phyloP scores from a whole-genome alignment of 768 basidiomycete genomes.

The Saitozyma sp. region DNA sequence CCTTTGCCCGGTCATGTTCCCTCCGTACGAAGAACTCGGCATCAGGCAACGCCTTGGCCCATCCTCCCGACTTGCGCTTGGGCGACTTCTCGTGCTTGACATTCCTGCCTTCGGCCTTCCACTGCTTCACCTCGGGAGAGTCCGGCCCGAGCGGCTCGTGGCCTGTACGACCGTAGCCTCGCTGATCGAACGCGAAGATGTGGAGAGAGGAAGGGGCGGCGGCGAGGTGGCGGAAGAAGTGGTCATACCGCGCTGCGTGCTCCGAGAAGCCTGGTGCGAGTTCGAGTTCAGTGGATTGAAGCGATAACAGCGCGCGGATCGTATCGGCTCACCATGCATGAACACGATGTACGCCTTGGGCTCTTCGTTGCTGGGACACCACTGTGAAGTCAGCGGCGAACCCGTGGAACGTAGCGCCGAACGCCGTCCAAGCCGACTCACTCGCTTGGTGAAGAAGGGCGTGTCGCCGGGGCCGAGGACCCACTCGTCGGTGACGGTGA shows the following conservation, averaged over 20 bases:
- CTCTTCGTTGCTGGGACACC: slow-evolving; percentile 24
- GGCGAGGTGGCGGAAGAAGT: slow-evolving; percentile 38
- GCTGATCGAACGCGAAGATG: slow-evolving; percentile 44
- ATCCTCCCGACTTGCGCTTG: slow-evolving; percentile 39
- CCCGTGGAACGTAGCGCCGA: not conserved
- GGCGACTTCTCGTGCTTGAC: slow-evolving; percentile 35
- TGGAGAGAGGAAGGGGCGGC: slow-evolving; percentile 31
- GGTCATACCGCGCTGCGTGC: slow-evolving; percentile 41
- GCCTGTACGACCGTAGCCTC: slow-evolving; percentile 42
- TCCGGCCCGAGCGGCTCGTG: slow-evolving; percentile 20
- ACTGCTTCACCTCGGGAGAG: slow-evolving; percentile 23
- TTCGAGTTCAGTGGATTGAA: not conserved
- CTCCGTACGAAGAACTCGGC: slow-evolving; percentile 44
- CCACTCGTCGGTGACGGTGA: slow-evolving; percentile 33
- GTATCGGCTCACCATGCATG: slow-evolving; percentile 34
- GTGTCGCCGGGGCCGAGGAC: slow-evolving; percentile 42
- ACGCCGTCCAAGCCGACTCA: slow-evolving; percentile 12
- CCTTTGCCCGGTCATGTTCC: slow-evolving; percentile 24
- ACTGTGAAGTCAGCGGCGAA: slow-evolving; percentile 19
- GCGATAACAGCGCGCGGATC: not conserved
- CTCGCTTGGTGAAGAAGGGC: slow-evolving; percentile 41
- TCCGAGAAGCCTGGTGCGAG: slow-evolving; percentile 34
- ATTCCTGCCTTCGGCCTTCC: slow-evolving; percentile 37
- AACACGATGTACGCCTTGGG: slow-evolving; percentile 42
- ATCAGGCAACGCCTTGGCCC: slow-evolving; percentile 44